phyloP scores from a whole-genome alignment of 2,329 filamentous ascomycete genomes.

The Aspergillus ochraceus region DNA sequence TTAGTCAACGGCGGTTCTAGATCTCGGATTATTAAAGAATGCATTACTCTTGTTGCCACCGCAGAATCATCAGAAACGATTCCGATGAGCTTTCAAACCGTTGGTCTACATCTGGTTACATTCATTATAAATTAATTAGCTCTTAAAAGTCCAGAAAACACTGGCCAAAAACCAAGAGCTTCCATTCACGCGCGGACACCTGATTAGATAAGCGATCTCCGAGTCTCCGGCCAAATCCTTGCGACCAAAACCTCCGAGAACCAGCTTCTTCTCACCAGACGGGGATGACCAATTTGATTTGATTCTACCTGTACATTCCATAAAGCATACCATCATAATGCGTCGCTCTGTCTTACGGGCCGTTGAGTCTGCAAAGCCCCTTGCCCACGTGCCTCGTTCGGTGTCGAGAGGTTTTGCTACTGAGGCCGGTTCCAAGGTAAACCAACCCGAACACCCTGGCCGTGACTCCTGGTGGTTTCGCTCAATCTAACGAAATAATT shows the following conservation, averaged over 20 bases:
- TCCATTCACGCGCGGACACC: slow-evolving; percentile 10
- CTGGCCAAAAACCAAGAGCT: not conserved
- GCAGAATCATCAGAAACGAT: not conserved
- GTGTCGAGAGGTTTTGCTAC: slow-evolving; percentile 39
- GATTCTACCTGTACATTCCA: slow-evolving; percentile 1
- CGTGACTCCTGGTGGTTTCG: not conserved
- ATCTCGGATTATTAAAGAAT: slow-evolving; percentile 21
- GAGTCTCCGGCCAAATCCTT: slow-evolving; percentile 17
- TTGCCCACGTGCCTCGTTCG: slow-evolving; percentile 34
- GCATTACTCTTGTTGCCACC: not conserved
- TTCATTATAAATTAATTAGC: not conserved
- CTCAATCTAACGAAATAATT: not conserved
- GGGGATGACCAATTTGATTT: slow-evolving; percentile 9
- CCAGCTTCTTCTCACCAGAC: slow-evolving; percentile 10
- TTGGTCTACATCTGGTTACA: not conserved
- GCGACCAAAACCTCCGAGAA: slow-evolving; percentile 12
- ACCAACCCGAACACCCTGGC: not conserved
- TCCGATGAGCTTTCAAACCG: no score
- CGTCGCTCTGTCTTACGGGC: slow-evolving; percentile 43
- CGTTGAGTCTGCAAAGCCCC: slow-evolving; percentile 38
- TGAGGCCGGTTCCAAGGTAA: slow-evolving; percentile 36
- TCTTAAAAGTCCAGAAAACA: not conserved
- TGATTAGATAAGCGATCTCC: slow-evolving; percentile 32
- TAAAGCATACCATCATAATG: slow-evolving; percentile 28
- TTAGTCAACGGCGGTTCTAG: slow-evolving; percentile 3